Percentiles rank a stretch among this genome's conserved stretches.
phyloP scores from a whole-genome alignment of 1,139 yeast genomes.

The Debaryomycetaceae sp. region DNA sequence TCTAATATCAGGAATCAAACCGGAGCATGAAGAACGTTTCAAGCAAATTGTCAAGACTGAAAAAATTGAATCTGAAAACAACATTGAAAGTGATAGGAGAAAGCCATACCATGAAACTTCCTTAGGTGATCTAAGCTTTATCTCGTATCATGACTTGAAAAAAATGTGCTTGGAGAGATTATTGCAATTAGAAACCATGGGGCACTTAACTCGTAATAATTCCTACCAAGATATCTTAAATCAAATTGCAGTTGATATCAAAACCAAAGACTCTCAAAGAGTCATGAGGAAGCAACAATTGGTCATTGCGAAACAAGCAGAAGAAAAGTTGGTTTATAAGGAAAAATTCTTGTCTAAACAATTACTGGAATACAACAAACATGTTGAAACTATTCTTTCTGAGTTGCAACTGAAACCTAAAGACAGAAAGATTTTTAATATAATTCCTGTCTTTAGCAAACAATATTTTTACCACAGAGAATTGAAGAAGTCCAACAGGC shows the following conservation, averaged over 20 bases:
- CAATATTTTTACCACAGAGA: constrained; percentile 79
- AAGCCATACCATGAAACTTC: constrained; percentile 40
- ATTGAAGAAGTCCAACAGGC: constrained; percentile 60
- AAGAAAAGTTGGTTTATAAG: constrained; percentile 59
- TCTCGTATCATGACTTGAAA: constrained; percentile 75
- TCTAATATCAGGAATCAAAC: constrained; percentile 66
- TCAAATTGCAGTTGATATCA: constrained; percentile 81
- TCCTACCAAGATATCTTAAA: constrained; percentile 78
- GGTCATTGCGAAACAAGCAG: constrained; percentile 55
- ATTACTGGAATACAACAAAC: constrained; percentile 62
- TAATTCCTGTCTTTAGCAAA: constrained; percentile 66
- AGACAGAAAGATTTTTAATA: constrained; percentile 49
- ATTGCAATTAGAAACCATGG: constrained; percentile 70
- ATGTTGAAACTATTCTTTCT: constrained; percentile 63
- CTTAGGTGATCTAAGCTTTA: constrained; percentile 51
- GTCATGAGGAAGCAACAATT: constrained; percentile 60
- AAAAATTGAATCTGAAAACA: constrained; percentile 22
- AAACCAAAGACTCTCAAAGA: constrained; percentile 72
- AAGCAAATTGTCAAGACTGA: constrained; percentile 54
- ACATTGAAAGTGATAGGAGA: constrained; percentile 20
- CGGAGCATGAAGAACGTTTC: constrained; percentile 64
- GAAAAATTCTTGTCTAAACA: constrained; percentile 59
- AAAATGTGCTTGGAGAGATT: constrained; percentile 72
- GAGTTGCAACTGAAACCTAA: constrained; percentile 58
- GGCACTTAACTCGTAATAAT: constrained; percentile 61